A percentile compares a stretch with the other conserved stretches of the same genome.
Conservation (phyloP, 345 rosid genomes). For the Nasturtium officinale region DNA sequence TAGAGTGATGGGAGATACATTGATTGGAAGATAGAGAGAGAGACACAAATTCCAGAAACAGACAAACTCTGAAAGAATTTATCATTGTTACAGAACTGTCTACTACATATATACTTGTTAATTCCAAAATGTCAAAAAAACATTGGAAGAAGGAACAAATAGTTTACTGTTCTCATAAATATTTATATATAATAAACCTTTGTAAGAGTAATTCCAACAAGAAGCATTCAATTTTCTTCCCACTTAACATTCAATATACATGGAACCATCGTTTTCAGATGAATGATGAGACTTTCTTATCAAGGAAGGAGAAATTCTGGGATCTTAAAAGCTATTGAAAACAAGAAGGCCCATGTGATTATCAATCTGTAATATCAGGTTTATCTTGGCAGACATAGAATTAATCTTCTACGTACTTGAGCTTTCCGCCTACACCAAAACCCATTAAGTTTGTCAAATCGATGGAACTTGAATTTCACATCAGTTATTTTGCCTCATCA, state of each 20-base stretch:
- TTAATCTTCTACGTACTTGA: neutral
- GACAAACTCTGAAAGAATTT: conserved; percentile 40
- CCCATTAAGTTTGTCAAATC: neutral
- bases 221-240: conserved; percentile 17
- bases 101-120: neutral
- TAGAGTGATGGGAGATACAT: conserved; percentile 42
- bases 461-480: neutral
- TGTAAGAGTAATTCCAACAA: conserved; percentile 4
- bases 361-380: neutral
- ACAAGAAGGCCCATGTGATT: neutral
- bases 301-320: neutral
- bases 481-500: too few species aligned
- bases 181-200: neutral
- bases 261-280: conserved; percentile 26
- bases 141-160: conserved; percentile 6
- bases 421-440: neutral
- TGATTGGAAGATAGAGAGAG: conserved; percentile 33
- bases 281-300: conserved; percentile 6
- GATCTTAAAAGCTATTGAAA: neutral
- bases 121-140: neutral
- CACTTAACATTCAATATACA: conserved; percentile 3
- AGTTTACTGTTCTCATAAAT: neutral
- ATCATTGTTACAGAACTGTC: conserved; percentile 33
- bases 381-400: neutral
- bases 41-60: conserved; percentile 35